Conservation (phyloP, 2,329 filamentous ascomycete genomes). For the Tolypocladium tropicale region DNA sequence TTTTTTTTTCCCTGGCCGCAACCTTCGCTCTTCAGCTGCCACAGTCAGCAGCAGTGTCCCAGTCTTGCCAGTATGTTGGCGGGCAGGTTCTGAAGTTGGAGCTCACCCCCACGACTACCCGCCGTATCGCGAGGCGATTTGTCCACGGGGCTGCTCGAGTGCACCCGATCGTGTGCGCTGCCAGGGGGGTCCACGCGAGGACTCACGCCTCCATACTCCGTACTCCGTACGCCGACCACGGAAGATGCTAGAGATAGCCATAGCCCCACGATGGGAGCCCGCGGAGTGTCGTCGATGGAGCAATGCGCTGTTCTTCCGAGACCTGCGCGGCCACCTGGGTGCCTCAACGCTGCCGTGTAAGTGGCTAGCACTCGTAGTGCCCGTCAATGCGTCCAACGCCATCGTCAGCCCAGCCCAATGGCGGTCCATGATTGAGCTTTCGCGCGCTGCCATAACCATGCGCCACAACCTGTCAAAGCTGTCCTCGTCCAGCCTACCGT, state of each 20-base stretch:
- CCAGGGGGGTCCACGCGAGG: no score
- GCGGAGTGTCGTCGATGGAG: not conserved
- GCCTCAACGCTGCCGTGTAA: not conserved
- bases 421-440: not conserved
- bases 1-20: no score
- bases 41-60: no score
- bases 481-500: no score
- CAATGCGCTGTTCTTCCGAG: not conserved
- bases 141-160: not conserved
- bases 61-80: no score
- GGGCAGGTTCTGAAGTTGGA: no score
- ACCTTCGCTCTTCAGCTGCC: not conserved
- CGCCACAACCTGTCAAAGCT: no score
- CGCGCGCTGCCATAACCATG: not conserved
- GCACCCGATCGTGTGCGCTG: not conserved
- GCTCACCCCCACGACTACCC: not conserved
- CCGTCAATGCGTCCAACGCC: not conserved
- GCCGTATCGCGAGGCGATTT: not conserved
- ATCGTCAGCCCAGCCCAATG: not conserved
- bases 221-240: not conserved
- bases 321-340: not conserved
- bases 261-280: not conserved
- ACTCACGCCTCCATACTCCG: not conserved
- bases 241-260: not conserved
- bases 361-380: not conserved